phyloP scores from a whole-genome alignment of 108 stramenopile species.

The Nitzschia palea region DNA sequence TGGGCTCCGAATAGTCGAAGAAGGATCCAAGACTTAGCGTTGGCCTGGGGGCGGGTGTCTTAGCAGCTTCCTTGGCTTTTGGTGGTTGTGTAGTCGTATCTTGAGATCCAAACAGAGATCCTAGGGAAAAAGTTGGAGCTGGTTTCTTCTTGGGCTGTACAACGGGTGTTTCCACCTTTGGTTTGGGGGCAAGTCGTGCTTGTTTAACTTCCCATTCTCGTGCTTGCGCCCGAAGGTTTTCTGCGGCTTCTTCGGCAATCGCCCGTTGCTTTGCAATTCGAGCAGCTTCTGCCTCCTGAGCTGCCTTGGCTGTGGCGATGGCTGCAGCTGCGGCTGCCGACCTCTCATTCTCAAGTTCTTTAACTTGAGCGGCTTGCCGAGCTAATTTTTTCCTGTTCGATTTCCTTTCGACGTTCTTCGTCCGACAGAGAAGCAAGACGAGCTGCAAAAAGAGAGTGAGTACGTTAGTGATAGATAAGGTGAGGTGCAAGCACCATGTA shows the following conservation, averaged over 20 bases:
- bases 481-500: no score
- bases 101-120: not conserved
- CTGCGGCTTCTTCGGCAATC: slow-evolving; percentile 60
- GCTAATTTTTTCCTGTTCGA: slow-evolving; percentile 35
- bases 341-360: slow-evolving; percentile 44
- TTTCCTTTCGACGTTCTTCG: slow-evolving; percentile 35
- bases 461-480: not conserved
- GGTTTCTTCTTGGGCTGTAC: not conserved
- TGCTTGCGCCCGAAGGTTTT: slow-evolving; percentile 62
- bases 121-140: slow-evolving; percentile 15
- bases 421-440: slow-evolving; percentile 29
- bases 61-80: not conserved
- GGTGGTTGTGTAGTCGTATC: not conserved
- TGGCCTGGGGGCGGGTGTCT: slow-evolving; percentile 12
- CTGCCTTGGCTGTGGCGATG: slow-evolving; percentile 58
- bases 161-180: not conserved
- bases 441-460: slow-evolving; percentile 4
- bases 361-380: slow-evolving; percentile 40
- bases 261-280: slow-evolving; percentile 60
- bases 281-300: slow-evolving; percentile 59
- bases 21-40: slow-evolving; percentile 8
- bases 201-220: slow-evolving; percentile 60
- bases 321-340: slow-evolving; percentile 61
- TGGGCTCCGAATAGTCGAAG: not conserved
- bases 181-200: slow-evolving; percentile 23